Evolutionary conservation across 2,329 filamentous ascomycete genomes (phyloP).

Genomic region (Xylariaceae sp.): DNA sequence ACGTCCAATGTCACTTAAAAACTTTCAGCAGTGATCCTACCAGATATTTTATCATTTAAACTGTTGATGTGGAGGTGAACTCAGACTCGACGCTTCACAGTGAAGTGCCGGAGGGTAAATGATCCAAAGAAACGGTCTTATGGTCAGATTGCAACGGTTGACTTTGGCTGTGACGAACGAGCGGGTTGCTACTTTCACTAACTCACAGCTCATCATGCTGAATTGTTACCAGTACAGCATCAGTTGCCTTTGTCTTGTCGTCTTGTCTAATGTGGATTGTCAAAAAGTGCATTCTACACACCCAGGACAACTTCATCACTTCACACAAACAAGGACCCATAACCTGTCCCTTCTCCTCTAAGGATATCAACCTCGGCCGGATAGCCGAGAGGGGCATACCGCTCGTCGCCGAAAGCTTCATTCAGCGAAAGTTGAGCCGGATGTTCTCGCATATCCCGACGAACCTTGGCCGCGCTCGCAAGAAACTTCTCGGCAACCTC

Average conservation of each 20-base stretch:
- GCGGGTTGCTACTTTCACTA: no score
- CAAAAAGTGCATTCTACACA: not conserved
- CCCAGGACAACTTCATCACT: not conserved
- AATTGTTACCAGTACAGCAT: not conserved
- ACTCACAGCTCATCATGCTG: constrained; percentile 18
- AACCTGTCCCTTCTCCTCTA: constrained; percentile 22
- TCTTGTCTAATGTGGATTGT: not conserved
- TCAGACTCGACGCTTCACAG: no score
- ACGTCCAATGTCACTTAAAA: no score
- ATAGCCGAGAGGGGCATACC: constrained; percentile 10
- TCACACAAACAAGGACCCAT: constrained; percentile 25
- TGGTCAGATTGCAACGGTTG: no score
- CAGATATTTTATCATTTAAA: no score
- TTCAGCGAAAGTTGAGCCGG: constrained; percentile 10
- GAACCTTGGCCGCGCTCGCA: constrained; percentile 32
- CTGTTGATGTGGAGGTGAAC: no score
- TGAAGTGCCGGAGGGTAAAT: no score
- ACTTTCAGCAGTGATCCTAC: no score
- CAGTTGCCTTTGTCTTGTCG: constrained; percentile 1
- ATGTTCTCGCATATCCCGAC: constrained; percentile 23
- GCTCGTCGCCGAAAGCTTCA: not conserved
- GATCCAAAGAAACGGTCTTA: no score
- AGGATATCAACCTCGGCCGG: constrained; percentile 20
- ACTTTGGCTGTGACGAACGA: no score
- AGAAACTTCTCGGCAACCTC: constrained; percentile 33